Evolutionary conservation across 2,329 filamentous ascomycete genomes (phyloP).

Genomic region (Aspergillus aculeatinus): DNA sequence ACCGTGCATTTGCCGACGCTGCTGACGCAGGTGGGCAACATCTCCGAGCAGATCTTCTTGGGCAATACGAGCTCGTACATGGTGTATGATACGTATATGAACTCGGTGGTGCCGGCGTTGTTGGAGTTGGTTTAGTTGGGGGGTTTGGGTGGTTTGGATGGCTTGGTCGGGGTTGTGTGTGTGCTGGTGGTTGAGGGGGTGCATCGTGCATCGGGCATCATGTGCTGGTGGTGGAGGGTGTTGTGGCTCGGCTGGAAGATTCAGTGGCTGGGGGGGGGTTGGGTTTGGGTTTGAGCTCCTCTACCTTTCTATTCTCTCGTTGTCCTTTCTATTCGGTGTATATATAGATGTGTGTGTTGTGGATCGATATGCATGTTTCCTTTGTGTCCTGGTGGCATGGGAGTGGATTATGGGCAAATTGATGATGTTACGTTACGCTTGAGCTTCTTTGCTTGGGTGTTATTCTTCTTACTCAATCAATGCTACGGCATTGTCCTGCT

Average conservation of each 20-base stretch:
- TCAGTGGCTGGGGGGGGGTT: too few relatives aligned
- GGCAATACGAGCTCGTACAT: conserved; percentile 7
- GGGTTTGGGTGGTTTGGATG: too few relatives aligned
- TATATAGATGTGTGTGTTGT: conserved; percentile 7
- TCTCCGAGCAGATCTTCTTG: conserved; percentile 15
- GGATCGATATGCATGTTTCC: background rate
- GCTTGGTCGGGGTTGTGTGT: too few relatives aligned
- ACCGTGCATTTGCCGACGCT: conserved; percentile 1
- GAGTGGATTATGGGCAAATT: background rate
- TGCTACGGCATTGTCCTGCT: too few relatives aligned
- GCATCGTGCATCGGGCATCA: too few relatives aligned
- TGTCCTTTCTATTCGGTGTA: background rate
- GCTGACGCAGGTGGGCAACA: conserved; percentile 1
- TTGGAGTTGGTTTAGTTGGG: background rate
- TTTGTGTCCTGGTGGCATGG: background rate
- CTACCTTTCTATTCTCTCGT: background rate
- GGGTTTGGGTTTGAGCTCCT: background rate
- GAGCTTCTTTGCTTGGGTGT: too few relatives aligned
- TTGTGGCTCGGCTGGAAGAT: too few relatives aligned
- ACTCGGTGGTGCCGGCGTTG: background rate
- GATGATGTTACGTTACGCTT: background rate
- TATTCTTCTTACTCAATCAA: too few relatives aligned
- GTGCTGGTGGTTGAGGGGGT: too few relatives aligned
- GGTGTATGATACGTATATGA: conserved; percentile 9
- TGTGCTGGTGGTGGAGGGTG: too few relatives aligned